Evolutionary conservation across 2,329 filamentous ascomycete genomes (phyloP), one percentile per base, ranked within the genome.

Genomic region (Juglanconis juglandina): DNA sequence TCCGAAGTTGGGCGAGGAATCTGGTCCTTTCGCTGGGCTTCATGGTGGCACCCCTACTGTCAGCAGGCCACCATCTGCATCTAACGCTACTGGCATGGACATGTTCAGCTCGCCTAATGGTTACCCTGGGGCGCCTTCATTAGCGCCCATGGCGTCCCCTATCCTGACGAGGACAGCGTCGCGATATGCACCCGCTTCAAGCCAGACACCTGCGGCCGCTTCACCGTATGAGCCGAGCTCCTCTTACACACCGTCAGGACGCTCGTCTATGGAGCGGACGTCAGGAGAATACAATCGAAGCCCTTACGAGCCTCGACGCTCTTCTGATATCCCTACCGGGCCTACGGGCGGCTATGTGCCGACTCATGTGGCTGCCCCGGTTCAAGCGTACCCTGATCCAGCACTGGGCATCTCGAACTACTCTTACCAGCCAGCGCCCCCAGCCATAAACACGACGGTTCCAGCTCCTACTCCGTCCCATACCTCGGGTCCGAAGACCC

Each of bases 21-120:
- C 83, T 56, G 91, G 92, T 0, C 92, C 92, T 1, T 98, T 99
- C 72, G 88, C 90, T 7, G 89, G 89, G 57, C 86, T 97, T 56
- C 82, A 89, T 34, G 86, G 89, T n/a, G 86, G 87, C 35, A 90
- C 89, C 2, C 89, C 90, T 6, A 89, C 84, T 2, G 83, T 92
- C 62, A 92, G 89, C 70, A 84, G 89, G 47, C 86, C 88, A 2
- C 87, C 89, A 3, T 95, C 90, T 6, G 82, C 72, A 73, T 83
- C 83, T 2, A 84, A 81, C 4, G 82, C 72, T 72, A 85, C 83
- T 4, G 86, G 83, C 67, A 86, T 91, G 50, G 93, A 97, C 66
- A 75, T 90, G 5, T 96, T 95, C 70, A 87, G 87, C 5, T 85
- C 67, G 68, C 56, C 66, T 63, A 60, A 70, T 71, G 61, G 66